Evolutionary conservation across 2,329 filamentous ascomycete species (phyloP).

Genomic region (Aspergillus hortae): DNA sequence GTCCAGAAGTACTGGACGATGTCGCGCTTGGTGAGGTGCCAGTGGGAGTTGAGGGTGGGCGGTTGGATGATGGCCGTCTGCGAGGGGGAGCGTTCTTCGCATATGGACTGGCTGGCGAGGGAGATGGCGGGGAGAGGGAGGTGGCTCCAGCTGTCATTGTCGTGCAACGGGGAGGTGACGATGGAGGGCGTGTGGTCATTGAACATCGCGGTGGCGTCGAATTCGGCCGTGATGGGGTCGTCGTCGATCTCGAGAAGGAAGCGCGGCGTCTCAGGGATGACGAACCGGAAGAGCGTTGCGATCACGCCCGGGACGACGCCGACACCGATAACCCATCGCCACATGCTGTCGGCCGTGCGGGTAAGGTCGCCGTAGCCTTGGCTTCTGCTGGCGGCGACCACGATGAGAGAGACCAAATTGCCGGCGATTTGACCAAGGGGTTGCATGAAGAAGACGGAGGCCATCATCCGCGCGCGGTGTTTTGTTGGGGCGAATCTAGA

Average conservation of each 20-base stretch:
- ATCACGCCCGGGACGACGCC: slow-evolving; percentile 62
- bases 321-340: slow-evolving; percentile 65
- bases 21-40: slow-evolving; percentile 36
- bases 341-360: slow-evolving; percentile 56
- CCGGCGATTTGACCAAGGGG: slow-evolving; percentile 64
- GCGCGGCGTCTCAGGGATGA: slow-evolving; percentile 63
- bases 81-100: slow-evolving; percentile 19
- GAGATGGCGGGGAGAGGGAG: slow-evolving; percentile 24
- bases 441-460: slow-evolving; percentile 67
- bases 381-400: slow-evolving; percentile 31
- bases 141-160: slow-evolving; percentile 24
- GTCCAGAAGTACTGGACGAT: slow-evolving; percentile 42
- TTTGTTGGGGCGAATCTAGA: slow-evolving; percentile 51
- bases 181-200: slow-evolving; percentile 28
- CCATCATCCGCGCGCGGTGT: slow-evolving; percentile 65
- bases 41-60: slow-evolving; percentile 40
- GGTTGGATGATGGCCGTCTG: slow-evolving; percentile 26
- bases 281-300: slow-evolving; percentile 64
- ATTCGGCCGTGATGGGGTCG: slow-evolving; percentile 56
- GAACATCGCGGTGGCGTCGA: slow-evolving; percentile 59
- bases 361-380: slow-evolving; percentile 24
- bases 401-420: slow-evolving; percentile 56
- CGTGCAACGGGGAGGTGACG: slow-evolving; percentile 18
- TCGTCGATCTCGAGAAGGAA: slow-evolving; percentile 64
- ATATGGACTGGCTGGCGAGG: slow-evolving; percentile 21